Conservation (phyloP, 257 asterid species). For the Salvia miltiorrhiza region DNA sequence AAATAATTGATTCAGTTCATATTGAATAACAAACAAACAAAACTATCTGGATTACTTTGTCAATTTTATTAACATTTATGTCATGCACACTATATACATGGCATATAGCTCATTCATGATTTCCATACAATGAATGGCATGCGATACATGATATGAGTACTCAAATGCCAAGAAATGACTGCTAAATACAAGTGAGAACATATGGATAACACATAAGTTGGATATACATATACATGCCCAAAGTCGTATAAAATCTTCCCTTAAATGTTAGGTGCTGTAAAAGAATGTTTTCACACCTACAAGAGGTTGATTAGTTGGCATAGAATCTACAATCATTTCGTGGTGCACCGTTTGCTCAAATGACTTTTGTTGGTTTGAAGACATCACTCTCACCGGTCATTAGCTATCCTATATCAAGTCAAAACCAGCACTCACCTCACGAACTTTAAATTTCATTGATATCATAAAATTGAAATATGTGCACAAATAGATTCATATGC, state of each 20-base stretch:
- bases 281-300: constrained; percentile 4
- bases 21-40: background rate
- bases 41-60: background rate
- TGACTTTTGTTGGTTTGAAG: background rate
- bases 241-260: background rate
- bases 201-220: background rate
- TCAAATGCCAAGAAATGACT: background rate
- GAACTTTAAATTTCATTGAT: background rate
- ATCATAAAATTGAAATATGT: background rate
- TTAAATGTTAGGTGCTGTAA: background rate
- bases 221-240: constrained; percentile 1
- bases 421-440: background rate
- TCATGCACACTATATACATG: background rate
- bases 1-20: background rate
- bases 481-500: background rate
- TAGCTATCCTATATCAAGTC: background rate
- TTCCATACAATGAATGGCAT: background rate
- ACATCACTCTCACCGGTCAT: background rate
- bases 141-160: background rate
- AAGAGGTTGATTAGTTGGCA: background rate
- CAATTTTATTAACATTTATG: background rate
- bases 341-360: background rate
- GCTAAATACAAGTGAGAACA: constrained; percentile 1
- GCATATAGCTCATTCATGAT: background rate
- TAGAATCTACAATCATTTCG: background rate